Evolutionary conservation across 2,329 filamentous ascomycete genomes (phyloP), one percentile per base, ranked within the genome.

Genomic region (Microdochium trichocladiopsis): DNA sequence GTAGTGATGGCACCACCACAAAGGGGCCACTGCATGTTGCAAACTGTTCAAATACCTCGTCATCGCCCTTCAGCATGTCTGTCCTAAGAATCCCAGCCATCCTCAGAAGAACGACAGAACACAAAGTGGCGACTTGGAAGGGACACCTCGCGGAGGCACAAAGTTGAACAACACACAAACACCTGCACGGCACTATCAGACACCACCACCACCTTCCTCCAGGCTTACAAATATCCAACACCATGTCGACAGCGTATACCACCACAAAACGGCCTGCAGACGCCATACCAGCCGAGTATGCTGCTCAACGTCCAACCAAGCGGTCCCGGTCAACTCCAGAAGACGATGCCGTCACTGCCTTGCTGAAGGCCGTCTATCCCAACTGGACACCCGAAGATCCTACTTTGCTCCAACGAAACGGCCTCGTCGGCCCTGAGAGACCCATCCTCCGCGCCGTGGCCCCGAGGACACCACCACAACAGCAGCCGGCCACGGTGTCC

Each of bases 331-430:
- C 41, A 45, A 12, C 16, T 22, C 5, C 16, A 10, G 41, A 45
- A 9, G 36, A 41, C 36, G 41, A 45, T 18, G 18, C 41, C 12
- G 6, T 45, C 41, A 23, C 14, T 45, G 41, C 41, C 41, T 21
- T 18, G 12, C 21, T 45, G 21, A 3, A 12, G 22, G 53, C 53
- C 25, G 43, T 52, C 16, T 55, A 48, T 36, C 50, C 53, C 25
- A 51, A 52, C 50, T 55, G 53, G 53, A 37, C 33, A 28, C 50
- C 53, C 4, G 50, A 25, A 24, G 50, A 55, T 43, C 53, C 53
- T 2, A 16, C 25, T 16, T 37, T 55, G 25, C 25, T 55, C 31
- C 37, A 43, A 3, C 25, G 47, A 43, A 43, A 50, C 48, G 53
- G 53, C 18, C 50, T 55, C 41, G 50, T 48, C 16, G 53, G 50